These are phyloP conservation scores for Metarhizium rileyi DNA, from an alignment of 2,329 filamentous ascomycete genomes.

Conservation along the genomic window DNA sequence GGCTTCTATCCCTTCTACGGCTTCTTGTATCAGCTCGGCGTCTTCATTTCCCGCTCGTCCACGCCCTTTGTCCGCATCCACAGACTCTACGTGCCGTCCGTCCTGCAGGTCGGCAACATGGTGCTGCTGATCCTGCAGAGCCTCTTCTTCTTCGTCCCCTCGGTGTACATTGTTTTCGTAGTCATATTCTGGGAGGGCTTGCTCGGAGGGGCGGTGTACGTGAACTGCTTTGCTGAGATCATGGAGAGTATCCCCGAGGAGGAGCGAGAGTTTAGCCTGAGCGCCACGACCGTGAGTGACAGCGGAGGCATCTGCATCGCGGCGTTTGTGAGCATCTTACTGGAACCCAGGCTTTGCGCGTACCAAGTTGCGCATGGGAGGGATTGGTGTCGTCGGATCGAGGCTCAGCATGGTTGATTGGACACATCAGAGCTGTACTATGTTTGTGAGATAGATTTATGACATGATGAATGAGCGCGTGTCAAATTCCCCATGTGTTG, in stretches of 20 bases:
- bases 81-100: slow-evolving; percentile 68
- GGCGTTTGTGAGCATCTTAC: slow-evolving; percentile 69
- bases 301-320: slow-evolving; percentile 85
- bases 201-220: slow-evolving; percentile 84
- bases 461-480: no score
- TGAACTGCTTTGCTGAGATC: slow-evolving; percentile 93
- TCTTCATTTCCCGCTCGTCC: slow-evolving; percentile 88
- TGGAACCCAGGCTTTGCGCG: slow-evolving; percentile 73
- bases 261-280: slow-evolving; percentile 84
- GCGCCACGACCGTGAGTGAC: slow-evolving; percentile 86
- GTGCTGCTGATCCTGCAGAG: slow-evolving; percentile 65
- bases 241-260: slow-evolving; percentile 67
- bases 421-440: background rate
- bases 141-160: slow-evolving; percentile 71
- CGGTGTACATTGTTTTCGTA: slow-evolving; percentile 73
- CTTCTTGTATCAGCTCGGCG: slow-evolving; percentile 88
- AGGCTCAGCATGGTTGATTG: slow-evolving; percentile 17
- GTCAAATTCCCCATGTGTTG: background rate
- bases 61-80: slow-evolving; percentile 79
- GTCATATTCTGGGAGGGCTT: slow-evolving; percentile 92
- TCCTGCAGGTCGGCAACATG: slow-evolving; percentile 76
- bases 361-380: slow-evolving; percentile 78
- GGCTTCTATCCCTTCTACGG: slow-evolving; percentile 93
- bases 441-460: background rate
- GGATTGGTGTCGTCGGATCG: slow-evolving; percentile 57